Evolutionary conservation across 208 protist genomes (phyloP), one percentile per base, ranked within the genome.

Genomic region (Wallacemonas sp.): DNA sequence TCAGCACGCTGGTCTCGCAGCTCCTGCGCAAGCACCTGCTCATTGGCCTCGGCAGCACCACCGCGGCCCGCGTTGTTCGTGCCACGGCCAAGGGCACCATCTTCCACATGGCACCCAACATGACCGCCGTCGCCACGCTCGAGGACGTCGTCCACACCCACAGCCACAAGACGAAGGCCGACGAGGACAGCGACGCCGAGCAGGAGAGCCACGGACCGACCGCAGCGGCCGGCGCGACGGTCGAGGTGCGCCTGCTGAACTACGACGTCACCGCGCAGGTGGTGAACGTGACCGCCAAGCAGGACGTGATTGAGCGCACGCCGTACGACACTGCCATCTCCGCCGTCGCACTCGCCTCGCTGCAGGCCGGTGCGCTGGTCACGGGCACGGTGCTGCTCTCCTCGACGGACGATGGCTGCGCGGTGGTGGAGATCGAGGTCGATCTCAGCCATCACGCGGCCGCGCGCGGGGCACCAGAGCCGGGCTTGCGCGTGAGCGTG

Each of bases 21-120:
- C 80, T 96, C 0, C 74, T 93, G 41, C 85, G 87, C 59, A 93
- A 96, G 84, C 78, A 93, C 77, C 63, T 91, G 49, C 67, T 96
- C 20, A 62, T 88, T 14, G 87, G 84, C 31, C 77, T 96, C 18
- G 90, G 90, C 44, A 88, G 83, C 52, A 92, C 86, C n/a, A 81
- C 78, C 7, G 67, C 75, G 25, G 86, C 81, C 16, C 79, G 74
- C 12, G 72, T 95, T 0, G 74, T 96, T 29, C 73, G 78, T 36
- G 42, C 71, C 0, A 84, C 55, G 14, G 70, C 71, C 11, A 86
- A 87, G 57, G 90, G 90, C 22, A 77, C 83, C 2, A 76, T 96
- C 28, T 54, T 93, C 23, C 74, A 62, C 14, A 61, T 92, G 41
- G 31, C 73, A 7, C 74, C 81, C n/a, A 76, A 79, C 64, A 29